These are phyloP conservation scores for Kalmusia sp. DNA, from an alignment of 2,329 filamentous ascomycete species.

Conservation along the genomic window DNA sequence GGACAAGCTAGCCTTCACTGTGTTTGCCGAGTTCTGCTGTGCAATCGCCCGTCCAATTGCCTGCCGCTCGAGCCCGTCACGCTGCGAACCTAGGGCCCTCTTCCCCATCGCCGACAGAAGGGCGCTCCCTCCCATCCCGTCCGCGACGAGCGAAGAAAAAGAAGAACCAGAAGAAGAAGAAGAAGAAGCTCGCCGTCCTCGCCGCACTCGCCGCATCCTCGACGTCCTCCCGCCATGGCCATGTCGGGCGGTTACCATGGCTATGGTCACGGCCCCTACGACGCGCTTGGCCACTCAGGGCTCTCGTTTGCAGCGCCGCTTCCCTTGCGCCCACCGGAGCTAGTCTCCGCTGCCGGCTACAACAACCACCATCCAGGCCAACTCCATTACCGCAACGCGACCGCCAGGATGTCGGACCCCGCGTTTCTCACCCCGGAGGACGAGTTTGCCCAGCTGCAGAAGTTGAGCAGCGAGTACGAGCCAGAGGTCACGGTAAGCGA, in stretches of 20 bases:
- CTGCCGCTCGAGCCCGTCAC: conserved; percentile 31
- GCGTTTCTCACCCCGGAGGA: conserved; percentile 53
- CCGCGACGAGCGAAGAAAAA: conserved; percentile 1
- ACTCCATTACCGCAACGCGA: conserved; percentile 34
- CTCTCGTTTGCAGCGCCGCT: conserved; percentile 38
- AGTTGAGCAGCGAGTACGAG: conserved; percentile 67
- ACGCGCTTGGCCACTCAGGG: conserved; percentile 29
- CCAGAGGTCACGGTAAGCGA: conserved; percentile 62
- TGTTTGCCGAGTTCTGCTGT: conserved; percentile 44
- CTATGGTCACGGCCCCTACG: conserved; percentile 33
- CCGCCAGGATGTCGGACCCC: conserved; percentile 47
- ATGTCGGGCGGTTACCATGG: conserved; percentile 7
- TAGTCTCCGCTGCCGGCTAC: conserved; percentile 41
- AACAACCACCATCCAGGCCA: conserved; percentile 37
- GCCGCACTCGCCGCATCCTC: conserved; percentile 4
- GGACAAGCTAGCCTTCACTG: conserved; percentile 35
- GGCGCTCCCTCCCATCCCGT: conserved; percentile 1
- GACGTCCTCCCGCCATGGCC: conserved; percentile 18
- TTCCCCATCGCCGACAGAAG: conserved; percentile 11
- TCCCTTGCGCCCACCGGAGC: conserved; percentile 50
- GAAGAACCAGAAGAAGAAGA: too few relatives aligned
- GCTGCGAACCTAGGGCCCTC: conserved; percentile 16
- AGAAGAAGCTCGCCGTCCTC: too few relatives aligned
- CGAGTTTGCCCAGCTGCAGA: conserved; percentile 67
- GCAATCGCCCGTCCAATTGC: conserved; percentile 41